These are phyloP conservation scores for Saposhnikovia divaricata DNA, from an alignment of 129 eudicot genomes.

Conservation along the genomic window DNA sequence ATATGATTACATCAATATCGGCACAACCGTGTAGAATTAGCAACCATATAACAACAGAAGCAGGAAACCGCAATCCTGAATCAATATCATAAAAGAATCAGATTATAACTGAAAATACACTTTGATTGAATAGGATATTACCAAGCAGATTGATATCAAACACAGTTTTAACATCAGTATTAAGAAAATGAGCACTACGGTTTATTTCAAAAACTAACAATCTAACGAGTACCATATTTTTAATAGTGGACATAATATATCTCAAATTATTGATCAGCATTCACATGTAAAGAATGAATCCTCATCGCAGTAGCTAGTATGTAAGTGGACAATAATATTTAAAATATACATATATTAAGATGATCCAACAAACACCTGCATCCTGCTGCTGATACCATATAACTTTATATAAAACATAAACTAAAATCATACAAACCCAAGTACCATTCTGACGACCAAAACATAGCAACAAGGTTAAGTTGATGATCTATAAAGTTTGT, in stretches of 20 bases:
- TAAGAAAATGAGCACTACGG: background rate
- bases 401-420: no score
- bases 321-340: no score
- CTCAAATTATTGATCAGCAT: background rate
- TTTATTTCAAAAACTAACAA: background rate
- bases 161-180: background rate
- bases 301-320: no score
- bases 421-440: no score
- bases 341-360: no score
- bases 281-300: background rate
- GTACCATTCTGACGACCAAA: background rate
- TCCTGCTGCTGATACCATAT: background rate
- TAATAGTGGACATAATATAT: background rate
- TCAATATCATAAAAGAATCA: background rate
- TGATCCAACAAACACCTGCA: background rate
- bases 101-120: background rate
- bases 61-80: background rate
- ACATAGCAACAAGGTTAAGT: background rate
- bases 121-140: background rate
- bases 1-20: background rate
- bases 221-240: background rate
- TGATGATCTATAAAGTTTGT: background rate
- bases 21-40: background rate
- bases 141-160: background rate
- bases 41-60: background rate